Evolutionary conservation across 257 asterid genomes (phyloP), one percentile per base, ranked within the genome.

Genomic region (Capsicum baccatum): DNA sequence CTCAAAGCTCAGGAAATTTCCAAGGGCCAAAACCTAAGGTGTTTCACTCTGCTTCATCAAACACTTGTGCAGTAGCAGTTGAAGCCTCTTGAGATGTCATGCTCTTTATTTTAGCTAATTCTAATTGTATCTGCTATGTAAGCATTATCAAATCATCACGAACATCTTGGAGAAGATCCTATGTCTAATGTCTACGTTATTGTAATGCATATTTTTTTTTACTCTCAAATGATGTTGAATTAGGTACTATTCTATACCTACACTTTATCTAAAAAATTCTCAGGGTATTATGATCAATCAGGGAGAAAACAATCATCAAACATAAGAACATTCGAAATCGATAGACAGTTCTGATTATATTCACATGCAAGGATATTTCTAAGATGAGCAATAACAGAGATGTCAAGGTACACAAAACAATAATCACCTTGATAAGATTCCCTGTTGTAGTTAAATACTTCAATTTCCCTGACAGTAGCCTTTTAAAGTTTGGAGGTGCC

Each of bases 81-180:
- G 90, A 84, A 47, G 95, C 97, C 88, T 91, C 94, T 85, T 88
- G 86, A 58, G 89, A 89, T 33, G 91, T 93, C 95, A 93, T 90
- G 76, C 57, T 86, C 85, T 86, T 85, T 87, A 91, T 86, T 85
- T 52, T 87, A 35, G 86, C 88, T 21, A 90, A 56, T 87, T 88
- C 91, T 70, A 85, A 47, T 79, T 89, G 91, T 33, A 80, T 81
- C 85, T 80, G 86, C 60, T 88, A 71, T 80, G 87, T 85, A 19
- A 67, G 47, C 69, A 83, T 37, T 78, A 26, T 73, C 58, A 58
- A 14, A 83, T 88, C 89, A 84, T 86, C 86, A 60, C 4, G 58
- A 21, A 76, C 87, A 83, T 54, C 84, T 83, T 73, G 17, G 86
- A 85, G n/a, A 85, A 85, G 81, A 80, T 74, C 54, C 85, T 82